These are phyloP conservation scores for Blastobotrys muscicola DNA, from an alignment of 805 yeast genomes.

Conservation along the genomic window DNA sequence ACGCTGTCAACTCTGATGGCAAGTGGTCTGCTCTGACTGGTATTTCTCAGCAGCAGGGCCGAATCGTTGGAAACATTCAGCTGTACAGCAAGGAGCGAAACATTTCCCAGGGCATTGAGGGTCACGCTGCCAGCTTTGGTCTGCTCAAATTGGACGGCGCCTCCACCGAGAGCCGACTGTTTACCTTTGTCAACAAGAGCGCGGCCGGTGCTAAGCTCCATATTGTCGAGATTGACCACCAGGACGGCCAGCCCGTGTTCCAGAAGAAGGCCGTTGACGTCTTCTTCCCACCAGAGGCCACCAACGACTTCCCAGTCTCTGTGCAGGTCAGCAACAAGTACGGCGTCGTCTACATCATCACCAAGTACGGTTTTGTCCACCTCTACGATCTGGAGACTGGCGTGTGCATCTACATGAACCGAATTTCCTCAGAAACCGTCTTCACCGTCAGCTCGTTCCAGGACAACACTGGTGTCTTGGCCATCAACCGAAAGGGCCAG, in stretches of 20 bases:
- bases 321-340: conserved; percentile 76
- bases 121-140: conserved; percentile 92
- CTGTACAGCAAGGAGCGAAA: conserved; percentile 79
- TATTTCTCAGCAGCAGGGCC: conserved; percentile 85
- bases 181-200: conserved; percentile 76
- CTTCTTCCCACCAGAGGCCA: conserved; percentile 94
- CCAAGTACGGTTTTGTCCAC: conserved; percentile 95
- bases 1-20: conserved; percentile 66
- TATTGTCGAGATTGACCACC: conserved; percentile 93
- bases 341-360: conserved; percentile 81
- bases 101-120: conserved; percentile 94
- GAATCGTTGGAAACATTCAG: conserved; percentile 95
- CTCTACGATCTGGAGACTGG: conserved; percentile 91
- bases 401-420: conserved; percentile 83
- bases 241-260: conserved; percentile 71
- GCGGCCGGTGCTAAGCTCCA: conserved; percentile 80
- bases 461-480: conserved; percentile 72
- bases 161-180: conserved; percentile 65
- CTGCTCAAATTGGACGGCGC: conserved; percentile 66
- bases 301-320: conserved; percentile 92
- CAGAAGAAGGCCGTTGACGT: conserved; percentile 85
- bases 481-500: conserved; percentile 92
- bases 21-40: conserved; percentile 96
- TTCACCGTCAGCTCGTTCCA: conserved; percentile 77
- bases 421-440: conserved; percentile 92